Conservation (phyloP, 129 eudicot genomes). For the Heracleum sosnowskyi region DNA sequence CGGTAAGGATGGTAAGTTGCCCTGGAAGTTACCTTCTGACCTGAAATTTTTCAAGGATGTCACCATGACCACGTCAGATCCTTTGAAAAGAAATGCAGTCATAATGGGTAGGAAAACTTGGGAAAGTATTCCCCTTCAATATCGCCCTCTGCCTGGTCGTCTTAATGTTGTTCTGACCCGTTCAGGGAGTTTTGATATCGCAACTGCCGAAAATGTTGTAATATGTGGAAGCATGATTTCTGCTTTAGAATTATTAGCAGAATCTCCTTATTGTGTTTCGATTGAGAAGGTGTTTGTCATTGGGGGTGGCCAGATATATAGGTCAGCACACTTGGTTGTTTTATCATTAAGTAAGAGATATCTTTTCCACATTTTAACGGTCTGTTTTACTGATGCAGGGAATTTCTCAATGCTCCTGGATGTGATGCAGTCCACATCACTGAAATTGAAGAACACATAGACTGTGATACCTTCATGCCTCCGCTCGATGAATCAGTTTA, state of each 20-base stretch:
- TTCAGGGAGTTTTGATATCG: constrained; percentile 48
- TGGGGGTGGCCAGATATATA: constrained; percentile 80
- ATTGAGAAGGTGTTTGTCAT: constrained; percentile 79
- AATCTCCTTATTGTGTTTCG: constrained; percentile 57
- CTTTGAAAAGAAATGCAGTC: constrained; percentile 63
- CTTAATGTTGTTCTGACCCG: constrained; percentile 83
- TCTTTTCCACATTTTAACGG: background rate
- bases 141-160: constrained; percentile 76
- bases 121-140: constrained; percentile 66
- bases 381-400: constrained; percentile 49
- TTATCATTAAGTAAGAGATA: background rate
- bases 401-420: constrained; percentile 62
- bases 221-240: constrained; percentile 67
- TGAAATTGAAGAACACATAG: constrained; percentile 50
- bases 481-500: constrained; percentile 50
- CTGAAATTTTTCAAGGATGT: constrained; percentile 75
- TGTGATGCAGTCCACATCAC: constrained; percentile 93
- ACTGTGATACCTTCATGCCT: constrained; percentile 88
- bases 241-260: constrained; percentile 66
- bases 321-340: constrained; percentile 29
- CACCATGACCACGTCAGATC: constrained; percentile 54
- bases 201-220: constrained; percentile 60
- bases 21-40: constrained; percentile 89
- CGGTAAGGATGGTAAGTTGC: constrained; percentile 78
- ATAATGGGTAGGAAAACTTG: constrained; percentile 96